These are phyloP conservation scores for Bauhinia variegata DNA, from an alignment of 306 rosid genomes.

Conservation along the genomic window DNA sequence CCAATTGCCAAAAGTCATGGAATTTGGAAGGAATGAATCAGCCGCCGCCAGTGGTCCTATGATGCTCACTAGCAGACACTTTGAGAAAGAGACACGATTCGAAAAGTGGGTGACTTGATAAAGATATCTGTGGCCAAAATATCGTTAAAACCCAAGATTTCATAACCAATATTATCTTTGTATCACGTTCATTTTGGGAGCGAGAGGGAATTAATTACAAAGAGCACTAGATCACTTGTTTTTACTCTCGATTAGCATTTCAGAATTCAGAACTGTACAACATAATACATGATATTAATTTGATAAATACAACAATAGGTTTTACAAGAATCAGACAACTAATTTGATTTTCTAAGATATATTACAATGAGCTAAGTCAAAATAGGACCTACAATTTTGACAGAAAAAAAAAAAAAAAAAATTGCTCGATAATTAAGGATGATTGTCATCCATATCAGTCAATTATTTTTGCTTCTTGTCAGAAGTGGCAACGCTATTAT, in stretches of 20 bases:
- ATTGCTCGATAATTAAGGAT: conserved; percentile 29
- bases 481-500: conserved; percentile 41
- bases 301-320: conserved; percentile 38
- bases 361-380: conserved; percentile 19
- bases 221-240: not conserved
- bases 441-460: conserved; percentile 1
- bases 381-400: conserved; percentile 30
- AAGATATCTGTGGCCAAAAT: too few species aligned
- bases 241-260: conserved; percentile 37
- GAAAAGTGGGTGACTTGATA: too few species aligned
- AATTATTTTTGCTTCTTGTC: conserved; percentile 45
- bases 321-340: conserved; percentile 29
- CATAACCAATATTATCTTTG: too few species aligned
- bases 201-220: too few species aligned
- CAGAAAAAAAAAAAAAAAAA: too few species aligned
- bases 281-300: conserved; percentile 26
- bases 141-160: too few species aligned
- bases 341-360: conserved; percentile 31
- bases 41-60: too few species aligned
- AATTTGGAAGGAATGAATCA: too few species aligned
- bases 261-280: conserved; percentile 53
- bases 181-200: too few species aligned
- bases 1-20: too few species aligned
- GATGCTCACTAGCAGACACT: too few species aligned
- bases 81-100: too few species aligned